Evolutionary conservation across 805 yeast genomes (phyloP).

Genomic region (Saccharomycopsis synnaedendra): DNA sequence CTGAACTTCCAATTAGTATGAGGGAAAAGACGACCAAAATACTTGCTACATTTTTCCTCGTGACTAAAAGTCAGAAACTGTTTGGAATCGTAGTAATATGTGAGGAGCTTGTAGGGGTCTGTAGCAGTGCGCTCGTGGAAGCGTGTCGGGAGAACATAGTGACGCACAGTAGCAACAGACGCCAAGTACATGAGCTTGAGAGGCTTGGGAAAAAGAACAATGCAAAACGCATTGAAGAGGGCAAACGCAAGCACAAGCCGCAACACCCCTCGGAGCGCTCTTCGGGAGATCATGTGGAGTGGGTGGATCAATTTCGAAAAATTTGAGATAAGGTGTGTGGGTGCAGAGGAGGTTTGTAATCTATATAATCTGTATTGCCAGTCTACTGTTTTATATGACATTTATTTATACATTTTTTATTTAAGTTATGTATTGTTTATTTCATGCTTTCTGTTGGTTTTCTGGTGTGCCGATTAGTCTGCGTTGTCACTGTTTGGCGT

Average conservation of each 20-base stretch:
- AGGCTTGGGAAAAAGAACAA: background rate
- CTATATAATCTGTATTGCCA: too few relatives aligned
- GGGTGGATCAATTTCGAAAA: too few relatives aligned
- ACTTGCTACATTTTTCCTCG: conserved; percentile 12
- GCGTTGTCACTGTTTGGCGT: too few relatives aligned
- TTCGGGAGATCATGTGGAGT: too few relatives aligned
- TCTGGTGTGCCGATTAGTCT: too few relatives aligned
- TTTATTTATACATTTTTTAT: too few relatives aligned
- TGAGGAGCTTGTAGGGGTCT: conserved; percentile 12
- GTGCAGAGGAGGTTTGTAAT: too few relatives aligned
- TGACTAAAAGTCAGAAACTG: conserved; percentile 6
- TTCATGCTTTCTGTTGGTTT: too few relatives aligned
- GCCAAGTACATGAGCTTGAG: conserved; percentile 2
- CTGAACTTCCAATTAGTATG: conserved; percentile 15
- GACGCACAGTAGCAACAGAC: conserved; percentile 10
- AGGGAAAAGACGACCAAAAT: conserved; percentile 13
- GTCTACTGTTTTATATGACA: too few relatives aligned
- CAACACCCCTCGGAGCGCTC: background rate
- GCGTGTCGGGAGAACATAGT: conserved; percentile 7
- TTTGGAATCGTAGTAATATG: conserved; percentile 10
- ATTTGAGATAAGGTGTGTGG: too few relatives aligned
- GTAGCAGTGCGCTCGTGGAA: conserved; percentile 8
- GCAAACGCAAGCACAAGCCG: background rate
- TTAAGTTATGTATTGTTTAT: too few relatives aligned
- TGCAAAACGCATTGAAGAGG: background rate